Conservation (phyloP, 2,329 filamentous ascomycete genomes). For the Davidsoniella eucalypti region DNA sequence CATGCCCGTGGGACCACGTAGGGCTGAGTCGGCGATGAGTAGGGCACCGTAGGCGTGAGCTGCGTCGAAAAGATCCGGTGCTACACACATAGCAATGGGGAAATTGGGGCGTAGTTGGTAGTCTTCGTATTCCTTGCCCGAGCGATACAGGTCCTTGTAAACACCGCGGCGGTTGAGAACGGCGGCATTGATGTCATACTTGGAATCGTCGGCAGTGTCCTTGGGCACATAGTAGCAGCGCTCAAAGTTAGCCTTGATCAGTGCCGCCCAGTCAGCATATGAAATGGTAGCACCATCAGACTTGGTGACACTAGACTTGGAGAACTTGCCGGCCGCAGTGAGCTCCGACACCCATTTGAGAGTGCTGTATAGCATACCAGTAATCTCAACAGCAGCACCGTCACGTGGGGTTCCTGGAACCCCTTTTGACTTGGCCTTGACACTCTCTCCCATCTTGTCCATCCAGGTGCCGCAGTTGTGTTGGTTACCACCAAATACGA, state of each 20-base stretch:
- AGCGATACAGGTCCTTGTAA: conserved; percentile 93
- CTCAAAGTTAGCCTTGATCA: conserved; percentile 78
- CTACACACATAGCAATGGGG: conserved; percentile 86
- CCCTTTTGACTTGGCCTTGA: conserved; percentile 78
- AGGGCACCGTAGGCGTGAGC: conserved; percentile 66
- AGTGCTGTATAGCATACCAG: conserved; percentile 79
- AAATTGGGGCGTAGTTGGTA: conserved; percentile 94
- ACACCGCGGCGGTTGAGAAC: conserved; percentile 85
- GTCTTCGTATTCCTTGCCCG: conserved; percentile 91
- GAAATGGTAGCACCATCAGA: conserved; percentile 44
- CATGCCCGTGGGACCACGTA: conserved; percentile 85
- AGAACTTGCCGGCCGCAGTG: conserved; percentile 50
- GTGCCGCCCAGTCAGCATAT: conserved; percentile 61
- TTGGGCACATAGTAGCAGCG: conserved; percentile 75
- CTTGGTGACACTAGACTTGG: conserved; percentile 55
- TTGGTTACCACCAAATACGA: conserved; percentile 90
- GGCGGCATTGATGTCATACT: conserved; percentile 64
- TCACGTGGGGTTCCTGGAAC: conserved; percentile 93
- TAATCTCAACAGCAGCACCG: conserved; percentile 89
- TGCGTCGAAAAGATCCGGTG: conserved; percentile 70
- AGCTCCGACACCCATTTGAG: conserved; percentile 63
- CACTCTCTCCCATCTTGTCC: conserved; percentile 99
- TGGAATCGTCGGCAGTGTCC: conserved; percentile 48
- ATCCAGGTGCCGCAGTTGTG: conserved; percentile 97
- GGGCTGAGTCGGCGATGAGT: conserved; percentile 57